These are phyloP conservation scores for Cruciata laevipes DNA, from an alignment of 257 asterid species.

Conservation along the genomic window DNA sequence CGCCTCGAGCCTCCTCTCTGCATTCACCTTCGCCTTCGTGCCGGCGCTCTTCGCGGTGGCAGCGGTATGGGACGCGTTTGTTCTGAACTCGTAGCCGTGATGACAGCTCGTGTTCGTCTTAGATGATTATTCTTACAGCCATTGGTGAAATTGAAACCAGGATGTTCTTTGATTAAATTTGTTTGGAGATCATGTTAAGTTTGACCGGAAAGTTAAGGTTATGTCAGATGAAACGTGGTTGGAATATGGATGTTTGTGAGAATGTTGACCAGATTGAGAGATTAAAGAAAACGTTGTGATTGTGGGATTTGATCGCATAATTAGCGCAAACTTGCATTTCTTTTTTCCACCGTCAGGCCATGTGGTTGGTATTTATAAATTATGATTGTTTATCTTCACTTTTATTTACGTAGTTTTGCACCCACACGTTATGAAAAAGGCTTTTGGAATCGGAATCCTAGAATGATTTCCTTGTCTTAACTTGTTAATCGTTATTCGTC, in stretches of 20 bases:
- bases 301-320: conserved; percentile 15
- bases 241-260: conserved; percentile 29
- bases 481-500: no score
- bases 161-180: conserved; percentile 6
- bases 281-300: conserved; percentile 19
- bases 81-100: conserved; percentile 28
- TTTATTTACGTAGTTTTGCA: no score
- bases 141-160: conserved; percentile 17
- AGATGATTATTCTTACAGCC: conserved; percentile 15
- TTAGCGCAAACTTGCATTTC: conserved; percentile 9
- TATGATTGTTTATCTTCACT: no score
- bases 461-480: no score
- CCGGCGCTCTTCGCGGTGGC: conserved; percentile 55
- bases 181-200: conserved; percentile 9
- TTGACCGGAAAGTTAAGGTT: conserved; percentile 18
- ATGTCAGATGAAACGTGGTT: conserved; percentile 28
- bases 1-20: conserved; percentile 21
- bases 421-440: no score
- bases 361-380: not conserved
- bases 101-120: conserved; percentile 9
- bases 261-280: conserved; percentile 28
- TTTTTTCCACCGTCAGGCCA: not conserved
- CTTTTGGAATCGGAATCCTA: no score
- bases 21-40: conserved; percentile 32
- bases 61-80: conserved; percentile 52